These are phyloP conservation scores for Porphyrellus cyaneotinctus DNA, from an alignment of 768 basidiomycete genomes.

Conservation along the genomic window DNA sequence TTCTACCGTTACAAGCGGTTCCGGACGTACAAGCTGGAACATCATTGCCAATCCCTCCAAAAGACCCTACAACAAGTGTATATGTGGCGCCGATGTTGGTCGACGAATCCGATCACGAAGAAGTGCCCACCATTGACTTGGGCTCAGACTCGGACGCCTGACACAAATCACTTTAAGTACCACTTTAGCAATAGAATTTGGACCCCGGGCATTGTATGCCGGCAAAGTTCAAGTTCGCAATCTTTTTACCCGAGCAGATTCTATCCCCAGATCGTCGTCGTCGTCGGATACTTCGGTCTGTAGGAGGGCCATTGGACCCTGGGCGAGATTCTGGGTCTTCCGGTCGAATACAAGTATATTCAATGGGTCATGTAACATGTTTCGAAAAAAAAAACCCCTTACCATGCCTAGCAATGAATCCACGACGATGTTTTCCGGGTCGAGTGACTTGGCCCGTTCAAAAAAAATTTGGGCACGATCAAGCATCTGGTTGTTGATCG, in stretches of 20 bases:
- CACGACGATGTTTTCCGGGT: constrained; percentile 53
- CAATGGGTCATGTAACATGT: not conserved
- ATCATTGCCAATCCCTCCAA: not conserved
- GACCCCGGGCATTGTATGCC: not conserved
- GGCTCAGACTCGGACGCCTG: constrained; percentile 68
- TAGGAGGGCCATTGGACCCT: constrained; percentile 6
- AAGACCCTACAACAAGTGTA: not conserved
- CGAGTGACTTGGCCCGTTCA: constrained; percentile 56
- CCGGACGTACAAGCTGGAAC: not conserved
- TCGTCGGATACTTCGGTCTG: constrained; percentile 35
- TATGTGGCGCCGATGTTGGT: constrained; percentile 11
- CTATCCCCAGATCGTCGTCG: constrained; percentile 21
- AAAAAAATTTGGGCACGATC: constrained; percentile 54
- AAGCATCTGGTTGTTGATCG: constrained; percentile 42
- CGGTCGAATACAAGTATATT: not conserved
- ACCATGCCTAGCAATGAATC: constrained; percentile 55
- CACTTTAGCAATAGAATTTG: not conserved
- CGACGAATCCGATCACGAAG: constrained; percentile 61
- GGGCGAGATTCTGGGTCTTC: constrained; percentile 26
- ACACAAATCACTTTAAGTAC: not conserved
- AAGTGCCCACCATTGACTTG: constrained; percentile 75
- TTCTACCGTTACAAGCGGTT: not conserved
- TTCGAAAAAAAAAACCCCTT: constrained; percentile 6
- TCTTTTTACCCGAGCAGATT: constrained; percentile 10
- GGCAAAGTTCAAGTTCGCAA: constrained; percentile 10